Evolutionary conservation across 495 filamentous ascomycete genomes (phyloP).

Genomic region (Aspergillus kassunensis): DNA sequence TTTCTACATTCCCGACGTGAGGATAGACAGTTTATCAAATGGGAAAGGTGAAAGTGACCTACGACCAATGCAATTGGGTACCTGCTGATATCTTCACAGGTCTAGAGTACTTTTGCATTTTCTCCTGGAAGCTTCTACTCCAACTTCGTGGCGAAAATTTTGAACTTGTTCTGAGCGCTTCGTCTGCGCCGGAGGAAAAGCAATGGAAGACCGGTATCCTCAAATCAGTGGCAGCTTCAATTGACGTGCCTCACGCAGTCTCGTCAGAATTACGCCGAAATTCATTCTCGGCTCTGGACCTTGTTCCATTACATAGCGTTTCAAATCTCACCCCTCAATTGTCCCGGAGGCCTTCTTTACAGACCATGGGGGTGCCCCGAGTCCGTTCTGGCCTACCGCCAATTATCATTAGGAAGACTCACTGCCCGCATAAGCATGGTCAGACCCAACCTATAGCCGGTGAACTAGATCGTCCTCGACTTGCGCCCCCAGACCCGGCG

Average conservation of each 20-base stretch:
- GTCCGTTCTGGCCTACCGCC: constrained; percentile 52
- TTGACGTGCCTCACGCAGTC: constrained; percentile 21
- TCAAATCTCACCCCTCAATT: constrained; percentile 70
- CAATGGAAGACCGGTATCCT: constrained; percentile 59
- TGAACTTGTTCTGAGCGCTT: constrained; percentile 86
- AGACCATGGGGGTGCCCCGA: constrained; percentile 67
- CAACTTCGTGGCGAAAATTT: constrained; percentile 70
- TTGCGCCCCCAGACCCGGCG: constrained; percentile 13
- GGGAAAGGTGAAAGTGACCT: constrained; percentile 61
- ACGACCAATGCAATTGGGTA: not conserved
- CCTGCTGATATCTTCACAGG: constrained; percentile 45
- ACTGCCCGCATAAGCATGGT: constrained; percentile 55
- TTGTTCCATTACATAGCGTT: constrained; percentile 69
- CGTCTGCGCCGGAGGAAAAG: constrained; percentile 73
- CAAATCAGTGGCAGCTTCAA: constrained; percentile 26
- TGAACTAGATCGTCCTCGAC: constrained; percentile 33
- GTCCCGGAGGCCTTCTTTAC: constrained; percentile 74
- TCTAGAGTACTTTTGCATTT: constrained; percentile 76
- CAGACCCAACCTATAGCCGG: constrained; percentile 24
- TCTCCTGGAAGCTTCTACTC: constrained; percentile 93
- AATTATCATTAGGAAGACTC: constrained; percentile 88
- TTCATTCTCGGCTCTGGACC: constrained; percentile 57
- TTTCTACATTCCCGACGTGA: constrained; percentile 64
- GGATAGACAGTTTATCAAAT: constrained; percentile 74
- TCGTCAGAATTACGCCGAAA: constrained; percentile 31